These are phyloP conservation scores for Petunia hybrid DNA, from an alignment of 305 asterid genomes.

Conservation along the genomic window DNA sequence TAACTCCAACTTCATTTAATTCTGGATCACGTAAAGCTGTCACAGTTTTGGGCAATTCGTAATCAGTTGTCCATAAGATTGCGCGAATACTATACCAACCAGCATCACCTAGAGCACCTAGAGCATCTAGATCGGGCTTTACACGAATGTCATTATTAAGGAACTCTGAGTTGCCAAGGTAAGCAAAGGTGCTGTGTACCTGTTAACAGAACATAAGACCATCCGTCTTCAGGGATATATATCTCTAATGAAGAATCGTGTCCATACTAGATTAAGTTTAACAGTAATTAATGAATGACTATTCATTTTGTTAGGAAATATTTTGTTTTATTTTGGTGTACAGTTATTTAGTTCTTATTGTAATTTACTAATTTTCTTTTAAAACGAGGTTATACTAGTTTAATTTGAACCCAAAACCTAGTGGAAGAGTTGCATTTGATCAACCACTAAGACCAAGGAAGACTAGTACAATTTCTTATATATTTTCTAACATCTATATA, in stretches of 20 bases:
- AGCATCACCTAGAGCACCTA: constrained; percentile 79
- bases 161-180: constrained; percentile 49
- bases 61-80: constrained; percentile 76
- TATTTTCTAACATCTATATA: too few relatives aligned
- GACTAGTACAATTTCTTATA: too few relatives aligned
- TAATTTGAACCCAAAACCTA: too few relatives aligned
- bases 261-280: neutral
- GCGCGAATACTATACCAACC: constrained; percentile 91
- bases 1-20: constrained; percentile 60
- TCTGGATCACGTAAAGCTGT: constrained; percentile 60
- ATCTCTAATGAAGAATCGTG: neutral
- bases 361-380: too few relatives aligned
- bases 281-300: neutral
- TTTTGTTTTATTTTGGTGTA: neutral
- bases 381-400: too few relatives aligned
- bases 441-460: too few relatives aligned
- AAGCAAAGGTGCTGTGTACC: constrained; percentile 68
- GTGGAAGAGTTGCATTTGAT: too few relatives aligned
- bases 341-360: neutral
- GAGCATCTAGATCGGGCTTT: constrained; percentile 85
- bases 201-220: constrained; percentile 39
- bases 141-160: constrained; percentile 72
- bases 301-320: neutral
- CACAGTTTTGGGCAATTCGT: constrained; percentile 65
- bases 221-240: neutral